phyloP scores from a whole-genome alignment of 169 alveolate genomes.

The Neospora caninum region DNA sequence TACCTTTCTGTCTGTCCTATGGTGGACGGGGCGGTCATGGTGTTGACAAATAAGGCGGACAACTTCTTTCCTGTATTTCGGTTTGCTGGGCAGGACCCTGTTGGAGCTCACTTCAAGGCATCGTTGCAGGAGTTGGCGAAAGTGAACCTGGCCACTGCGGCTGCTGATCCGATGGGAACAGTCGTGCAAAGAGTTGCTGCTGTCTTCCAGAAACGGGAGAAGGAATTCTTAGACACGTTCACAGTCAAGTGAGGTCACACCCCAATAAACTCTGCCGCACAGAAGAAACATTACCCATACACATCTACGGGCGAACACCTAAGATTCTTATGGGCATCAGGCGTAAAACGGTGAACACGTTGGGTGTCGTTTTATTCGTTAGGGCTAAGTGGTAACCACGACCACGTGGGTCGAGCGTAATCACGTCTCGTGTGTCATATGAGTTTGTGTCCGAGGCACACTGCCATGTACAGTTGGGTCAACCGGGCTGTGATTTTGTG shows the following conservation, averaged over 20 bases:
- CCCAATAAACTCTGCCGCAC: too few relatives aligned
- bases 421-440: too few relatives aligned
- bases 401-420: too few relatives aligned
- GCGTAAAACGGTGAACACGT: neutral
- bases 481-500: neutral
- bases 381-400: too few relatives aligned
- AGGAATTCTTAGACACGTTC: conserved; percentile 63
- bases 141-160: conserved; percentile 27
- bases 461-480: too few relatives aligned
- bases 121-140: conserved; percentile 62
- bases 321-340: neutral
- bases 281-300: too few relatives aligned
- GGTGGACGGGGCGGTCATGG: too few relatives aligned
- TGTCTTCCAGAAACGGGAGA: conserved; percentile 66
- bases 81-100: conserved; percentile 65
- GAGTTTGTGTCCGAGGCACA: too few relatives aligned
- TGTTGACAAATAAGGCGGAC: neutral
- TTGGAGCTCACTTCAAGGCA: conserved; percentile 64
- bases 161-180: conserved; percentile 40
- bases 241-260: conserved; percentile 63
- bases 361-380: neutral
- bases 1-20: too few relatives aligned
- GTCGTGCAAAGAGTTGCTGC: conserved; percentile 69
- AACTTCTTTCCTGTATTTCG: neutral
- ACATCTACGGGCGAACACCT: too few relatives aligned